Percentiles rank a stretch among this genome's conserved stretches.
Conservation (phyloP, 345 rosid genomes). For the Brassica carinata region DNA sequence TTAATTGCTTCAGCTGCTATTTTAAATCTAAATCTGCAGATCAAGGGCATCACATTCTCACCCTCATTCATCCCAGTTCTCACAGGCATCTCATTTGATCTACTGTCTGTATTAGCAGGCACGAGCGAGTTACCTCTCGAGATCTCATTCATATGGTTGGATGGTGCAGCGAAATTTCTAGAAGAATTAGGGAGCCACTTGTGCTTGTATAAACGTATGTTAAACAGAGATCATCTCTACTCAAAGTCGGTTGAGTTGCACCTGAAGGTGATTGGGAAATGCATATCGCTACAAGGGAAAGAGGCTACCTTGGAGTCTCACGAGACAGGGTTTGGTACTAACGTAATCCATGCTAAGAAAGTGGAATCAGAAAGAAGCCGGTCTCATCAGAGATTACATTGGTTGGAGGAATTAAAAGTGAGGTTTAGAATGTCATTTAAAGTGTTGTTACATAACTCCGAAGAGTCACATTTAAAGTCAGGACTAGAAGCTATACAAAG, state of each 20-base stretch:
- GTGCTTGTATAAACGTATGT: constrained; percentile 47
- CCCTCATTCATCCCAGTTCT: constrained; percentile 50
- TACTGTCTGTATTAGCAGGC: constrained; percentile 62
- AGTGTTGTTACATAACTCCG: constrained; percentile 59
- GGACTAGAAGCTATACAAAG: constrained; percentile 76
- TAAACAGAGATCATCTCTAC: constrained; percentile 45
- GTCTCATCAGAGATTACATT: constrained; percentile 42
- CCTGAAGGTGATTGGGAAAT: constrained; percentile 76
- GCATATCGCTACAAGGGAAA: constrained; percentile 82
- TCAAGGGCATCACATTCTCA: constrained; percentile 39
- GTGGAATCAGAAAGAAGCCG: constrained; percentile 41
- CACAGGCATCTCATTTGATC: constrained; percentile 51
- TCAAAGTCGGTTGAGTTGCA: constrained; percentile 67
- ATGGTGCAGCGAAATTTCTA: constrained; percentile 74
- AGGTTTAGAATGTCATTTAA: constrained; percentile 73
- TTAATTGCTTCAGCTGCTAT: constrained; percentile 71
- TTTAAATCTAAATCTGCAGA: constrained; percentile 63
- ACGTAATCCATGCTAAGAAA: constrained; percentile 42
- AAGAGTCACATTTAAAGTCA: constrained; percentile 67
- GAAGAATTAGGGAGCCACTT: constrained; percentile 75
- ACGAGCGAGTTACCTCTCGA: constrained; percentile 47
- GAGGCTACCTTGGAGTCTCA: constrained; percentile 71
- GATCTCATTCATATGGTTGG: constrained; percentile 70
- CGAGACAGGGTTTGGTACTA: constrained; percentile 64
- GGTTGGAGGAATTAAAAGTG: constrained; percentile 64